A percentile compares a stretch with the other conserved stretches of the same genome.
These are phyloP conservation scores for Solanum appendiculatum DNA, from an alignment of 257 asterid genomes.

Conservation along the genomic window DNA sequence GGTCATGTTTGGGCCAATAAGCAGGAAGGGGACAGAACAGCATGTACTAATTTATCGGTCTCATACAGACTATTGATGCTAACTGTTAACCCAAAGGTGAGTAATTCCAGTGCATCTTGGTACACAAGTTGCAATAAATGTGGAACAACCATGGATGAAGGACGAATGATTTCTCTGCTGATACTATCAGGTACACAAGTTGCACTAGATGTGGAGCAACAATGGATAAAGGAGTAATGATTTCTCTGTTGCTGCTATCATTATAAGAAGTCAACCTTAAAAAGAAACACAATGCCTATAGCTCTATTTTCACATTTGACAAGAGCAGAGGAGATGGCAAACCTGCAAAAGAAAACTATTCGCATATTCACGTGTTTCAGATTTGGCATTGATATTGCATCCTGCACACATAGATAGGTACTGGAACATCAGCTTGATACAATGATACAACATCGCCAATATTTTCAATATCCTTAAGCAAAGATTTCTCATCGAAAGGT, in stretches of 20 bases:
- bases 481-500: conserved; percentile 1
- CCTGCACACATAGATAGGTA: conserved; percentile 30
- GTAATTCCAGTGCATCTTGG: not conserved
- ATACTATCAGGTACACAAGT: not conserved
- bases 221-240: not conserved
- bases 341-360: conserved; percentile 53
- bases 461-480: not conserved
- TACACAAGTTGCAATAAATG: not conserved
- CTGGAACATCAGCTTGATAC: not conserved
- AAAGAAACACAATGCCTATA: not conserved
- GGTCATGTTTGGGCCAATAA: not conserved
- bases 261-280: not conserved
- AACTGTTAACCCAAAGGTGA: not conserved
- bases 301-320: not conserved
- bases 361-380: conserved; percentile 23
- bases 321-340: conserved; percentile 10
- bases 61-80: not conserved
- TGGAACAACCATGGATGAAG: not conserved
- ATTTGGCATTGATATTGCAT: conserved; percentile 15
- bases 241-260: not conserved
- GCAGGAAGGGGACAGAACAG: not conserved
- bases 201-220: not conserved
- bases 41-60: not conserved
- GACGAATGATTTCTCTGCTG: not conserved
- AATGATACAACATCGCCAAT: not conserved